Evolutionary conservation across 768 basidiomycete species (phyloP).

Genomic region (Plicaturopsis crispa): DNA sequence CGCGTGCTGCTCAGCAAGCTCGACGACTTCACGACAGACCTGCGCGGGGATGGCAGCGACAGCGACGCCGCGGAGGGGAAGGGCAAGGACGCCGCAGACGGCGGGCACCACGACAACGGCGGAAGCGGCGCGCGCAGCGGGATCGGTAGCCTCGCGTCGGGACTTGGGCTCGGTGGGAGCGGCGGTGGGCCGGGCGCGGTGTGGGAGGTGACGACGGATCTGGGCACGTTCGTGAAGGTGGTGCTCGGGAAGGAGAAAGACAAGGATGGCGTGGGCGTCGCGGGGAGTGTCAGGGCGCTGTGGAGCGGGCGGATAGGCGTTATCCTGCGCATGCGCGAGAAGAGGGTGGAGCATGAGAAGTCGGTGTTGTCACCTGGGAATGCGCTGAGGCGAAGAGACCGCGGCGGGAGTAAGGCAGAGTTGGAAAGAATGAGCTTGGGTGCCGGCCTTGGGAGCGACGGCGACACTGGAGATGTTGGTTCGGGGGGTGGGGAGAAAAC

Average conservation of each 20-base stretch:
- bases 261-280: slow-evolving; percentile 11
- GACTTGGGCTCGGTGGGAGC: slow-evolving; percentile 27
- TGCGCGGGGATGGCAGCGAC: slow-evolving; percentile 16
- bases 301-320: slow-evolving; percentile 24
- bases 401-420: slow-evolving; percentile 19
- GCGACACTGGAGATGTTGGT: slow-evolving; percentile 18
- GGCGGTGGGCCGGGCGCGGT: slow-evolving; percentile 31
- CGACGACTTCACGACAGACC: slow-evolving; percentile 39
- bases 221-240: slow-evolving; percentile 41
- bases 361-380: slow-evolving; percentile 7
- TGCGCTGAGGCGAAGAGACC: slow-evolving; percentile 15
- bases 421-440: slow-evolving; percentile 20
- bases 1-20: slow-evolving; percentile 55
- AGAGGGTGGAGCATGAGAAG: slow-evolving; percentile 16
- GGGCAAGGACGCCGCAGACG: no score
- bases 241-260: slow-evolving; percentile 33
- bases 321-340: slow-evolving; percentile 19
- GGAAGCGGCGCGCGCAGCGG: slow-evolving; percentile 32
- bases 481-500: slow-evolving; percentile 10
- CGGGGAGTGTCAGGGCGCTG: slow-evolving; percentile 22
- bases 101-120: no score
- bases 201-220: slow-evolving; percentile 41
- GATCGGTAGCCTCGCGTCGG: slow-evolving; percentile 31
- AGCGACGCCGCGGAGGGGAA: neutral
- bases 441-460: neutral